Conservation (phyloP, 148 eudicot species). For the Chenopodium formosanum region DNA sequence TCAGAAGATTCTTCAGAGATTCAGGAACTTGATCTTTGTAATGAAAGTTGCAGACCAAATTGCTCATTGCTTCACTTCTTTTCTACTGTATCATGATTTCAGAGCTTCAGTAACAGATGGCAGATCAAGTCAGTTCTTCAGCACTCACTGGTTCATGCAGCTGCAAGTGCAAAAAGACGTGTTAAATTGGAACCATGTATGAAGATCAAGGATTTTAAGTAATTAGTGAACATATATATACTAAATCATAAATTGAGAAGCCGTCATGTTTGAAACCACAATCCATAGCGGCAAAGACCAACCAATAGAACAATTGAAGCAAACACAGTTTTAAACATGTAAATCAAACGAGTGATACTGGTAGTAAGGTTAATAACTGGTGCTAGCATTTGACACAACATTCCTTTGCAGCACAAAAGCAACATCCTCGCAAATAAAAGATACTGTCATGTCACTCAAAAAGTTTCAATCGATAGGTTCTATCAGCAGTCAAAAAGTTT, state of each 20-base stretch:
- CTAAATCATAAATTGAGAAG: not conserved
- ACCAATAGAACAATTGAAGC: not conserved
- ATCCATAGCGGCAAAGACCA: not conserved
- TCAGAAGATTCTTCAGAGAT: not conserved
- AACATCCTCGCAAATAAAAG: not conserved
- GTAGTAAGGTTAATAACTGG: not conserved
- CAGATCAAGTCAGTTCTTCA: constrained; percentile 53
- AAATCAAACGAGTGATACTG: not conserved
- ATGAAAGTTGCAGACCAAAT: not conserved
- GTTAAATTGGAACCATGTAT: constrained; percentile 2
- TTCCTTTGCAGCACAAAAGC: not conserved
- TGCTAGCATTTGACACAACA: not conserved
- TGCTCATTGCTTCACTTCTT: too few species aligned
- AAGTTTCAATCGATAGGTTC: not conserved
- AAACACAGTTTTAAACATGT: not conserved
- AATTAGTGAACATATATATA: not conserved
- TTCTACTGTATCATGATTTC: not conserved
- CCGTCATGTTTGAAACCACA: not conserved
- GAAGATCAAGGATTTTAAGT: not conserved
- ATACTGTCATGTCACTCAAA: not conserved
- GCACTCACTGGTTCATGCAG: constrained; percentile 58
- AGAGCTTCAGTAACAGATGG: constrained; percentile 23
- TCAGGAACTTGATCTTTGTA: not conserved
- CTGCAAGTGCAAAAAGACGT: constrained; percentile 31
- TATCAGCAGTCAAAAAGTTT: not conserved